phyloP scores from a whole-genome alignment of 805 yeast genomes.

The Yarrowia keelungensis region DNA sequence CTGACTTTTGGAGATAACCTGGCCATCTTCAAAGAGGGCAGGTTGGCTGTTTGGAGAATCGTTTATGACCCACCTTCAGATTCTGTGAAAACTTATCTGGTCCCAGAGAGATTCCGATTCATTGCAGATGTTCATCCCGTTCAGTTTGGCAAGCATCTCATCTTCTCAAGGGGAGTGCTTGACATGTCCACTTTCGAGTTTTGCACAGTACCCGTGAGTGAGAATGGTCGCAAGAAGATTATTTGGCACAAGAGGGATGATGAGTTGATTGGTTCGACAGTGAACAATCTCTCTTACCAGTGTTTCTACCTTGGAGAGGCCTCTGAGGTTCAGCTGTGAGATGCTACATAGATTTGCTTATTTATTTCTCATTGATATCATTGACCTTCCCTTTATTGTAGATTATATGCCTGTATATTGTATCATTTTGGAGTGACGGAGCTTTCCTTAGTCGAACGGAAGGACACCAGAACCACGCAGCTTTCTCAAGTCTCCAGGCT shows the following conservation, averaged over 20 bases:
- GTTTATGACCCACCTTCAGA: not conserved
- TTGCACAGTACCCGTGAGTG: conserved; percentile 7
- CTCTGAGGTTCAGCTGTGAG: too few relatives aligned
- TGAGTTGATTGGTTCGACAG: conserved; percentile 1
- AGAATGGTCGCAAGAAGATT: conserved; percentile 11
- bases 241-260: conserved; percentile 27
- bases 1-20: conserved; percentile 13
- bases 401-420: not conserved
- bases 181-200: conserved; percentile 25
- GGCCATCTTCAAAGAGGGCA: conserved; percentile 22
- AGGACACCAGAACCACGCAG: conserved; percentile 39
- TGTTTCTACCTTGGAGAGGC: conserved; percentile 22
- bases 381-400: not conserved
- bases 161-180: conserved; percentile 25
- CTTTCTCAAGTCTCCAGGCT: conserved; percentile 40
- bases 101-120: conserved; percentile 1
- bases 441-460: conserved; percentile 45
- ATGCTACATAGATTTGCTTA: not conserved
- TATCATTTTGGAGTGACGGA: not conserved
- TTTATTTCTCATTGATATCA: not conserved
- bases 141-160: conserved; percentile 19
- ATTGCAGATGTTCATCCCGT: conserved; percentile 10
- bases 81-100: not conserved
- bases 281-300: not conserved
- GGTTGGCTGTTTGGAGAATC: not conserved